Evolutionary conservation across 768 basidiomycete species (phyloP).

Genomic region (Trametes elegans): DNA sequence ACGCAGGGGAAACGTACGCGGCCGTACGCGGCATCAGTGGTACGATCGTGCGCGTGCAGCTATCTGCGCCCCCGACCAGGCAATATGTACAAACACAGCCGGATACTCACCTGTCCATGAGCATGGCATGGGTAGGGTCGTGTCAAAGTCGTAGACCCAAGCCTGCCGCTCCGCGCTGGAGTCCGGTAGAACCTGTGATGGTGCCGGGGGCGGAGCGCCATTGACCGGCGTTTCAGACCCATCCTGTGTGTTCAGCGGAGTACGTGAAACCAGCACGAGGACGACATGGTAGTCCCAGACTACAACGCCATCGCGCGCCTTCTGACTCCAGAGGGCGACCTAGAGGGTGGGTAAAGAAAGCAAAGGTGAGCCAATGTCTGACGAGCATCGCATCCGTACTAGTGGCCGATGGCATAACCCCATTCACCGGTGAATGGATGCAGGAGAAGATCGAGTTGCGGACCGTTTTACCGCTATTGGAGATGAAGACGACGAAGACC

Average conservation of each 20-base stretch:
- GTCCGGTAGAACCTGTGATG: neutral
- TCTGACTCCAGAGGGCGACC: constrained; percentile 69
- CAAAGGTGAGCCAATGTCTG: neutral
- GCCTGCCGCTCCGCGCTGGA: constrained; percentile 20
- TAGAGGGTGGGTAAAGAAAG: constrained; percentile 24
- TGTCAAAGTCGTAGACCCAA: constrained; percentile 76
- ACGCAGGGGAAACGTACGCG: too few relatives aligned
- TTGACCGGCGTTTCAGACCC: neutral
- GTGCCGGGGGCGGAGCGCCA: neutral
- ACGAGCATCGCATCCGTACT: neutral
- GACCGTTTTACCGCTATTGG: constrained; percentile 59
- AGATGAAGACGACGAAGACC: constrained; percentile 59
- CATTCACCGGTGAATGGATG: neutral
- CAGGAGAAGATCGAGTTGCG: constrained; percentile 18
- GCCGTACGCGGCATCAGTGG: neutral
- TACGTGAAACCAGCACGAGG: constrained; percentile 45
- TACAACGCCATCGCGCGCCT: constrained; percentile 38
- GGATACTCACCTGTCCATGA: constrained; percentile 42
- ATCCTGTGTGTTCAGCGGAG: neutral
- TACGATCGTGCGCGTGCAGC: neutral
- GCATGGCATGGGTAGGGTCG: constrained; percentile 49
- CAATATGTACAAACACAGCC: neutral
- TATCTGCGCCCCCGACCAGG: neutral
- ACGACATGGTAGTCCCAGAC: constrained; percentile 81
- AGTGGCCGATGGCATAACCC: neutral